phyloP scores from a whole-genome alignment of 1,284 basidiomycete genomes.

The Boletus mariae region DNA sequence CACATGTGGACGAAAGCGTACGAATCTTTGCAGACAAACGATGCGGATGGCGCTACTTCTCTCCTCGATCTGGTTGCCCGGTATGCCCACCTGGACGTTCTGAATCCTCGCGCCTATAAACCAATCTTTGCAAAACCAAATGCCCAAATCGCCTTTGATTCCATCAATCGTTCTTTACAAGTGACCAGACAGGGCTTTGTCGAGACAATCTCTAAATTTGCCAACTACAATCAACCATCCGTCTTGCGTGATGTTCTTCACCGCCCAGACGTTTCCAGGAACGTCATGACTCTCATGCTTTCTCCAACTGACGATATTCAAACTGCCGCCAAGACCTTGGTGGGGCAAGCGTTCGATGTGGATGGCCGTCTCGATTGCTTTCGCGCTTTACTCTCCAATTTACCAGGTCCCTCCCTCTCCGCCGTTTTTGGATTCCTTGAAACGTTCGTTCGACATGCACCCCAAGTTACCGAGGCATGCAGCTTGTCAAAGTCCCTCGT shows the following conservation, averaged over 20 bases:
- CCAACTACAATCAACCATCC: constrained; percentile 53
- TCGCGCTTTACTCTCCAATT: constrained; percentile 65
- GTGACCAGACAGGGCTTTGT: constrained; percentile 61
- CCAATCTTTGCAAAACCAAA: constrained; percentile 35
- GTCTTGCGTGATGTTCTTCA: constrained; percentile 52
- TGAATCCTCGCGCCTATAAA: constrained; percentile 51
- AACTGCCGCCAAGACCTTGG: constrained; percentile 67
- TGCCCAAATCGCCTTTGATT: constrained; percentile 37
- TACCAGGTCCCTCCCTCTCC: constrained; percentile 61
- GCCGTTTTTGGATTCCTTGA: constrained; percentile 67
- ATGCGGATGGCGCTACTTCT: constrained; percentile 53
- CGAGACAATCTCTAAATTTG: constrained; percentile 57
- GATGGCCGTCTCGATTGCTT: constrained; percentile 86
- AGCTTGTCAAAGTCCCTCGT: constrained; percentile 84
- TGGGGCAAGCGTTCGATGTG: constrained; percentile 80
- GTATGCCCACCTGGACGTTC: constrained; percentile 62
- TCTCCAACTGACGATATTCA: constrained; percentile 78
- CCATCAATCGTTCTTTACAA: constrained; percentile 57
- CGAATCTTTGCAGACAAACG: constrained; percentile 51
- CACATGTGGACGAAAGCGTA: constrained; percentile 72
- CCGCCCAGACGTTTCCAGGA: constrained; percentile 48
- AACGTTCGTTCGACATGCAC: constrained; percentile 62
- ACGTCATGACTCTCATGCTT: constrained; percentile 67
- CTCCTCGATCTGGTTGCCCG: constrained; percentile 57
- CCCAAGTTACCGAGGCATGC: constrained; percentile 76